Evolutionary conservation across 108 stramenopile genomes (phyloP), one percentile per base, ranked within the genome.

Genomic region (Pseudonitzschia delicatissima): DNA sequence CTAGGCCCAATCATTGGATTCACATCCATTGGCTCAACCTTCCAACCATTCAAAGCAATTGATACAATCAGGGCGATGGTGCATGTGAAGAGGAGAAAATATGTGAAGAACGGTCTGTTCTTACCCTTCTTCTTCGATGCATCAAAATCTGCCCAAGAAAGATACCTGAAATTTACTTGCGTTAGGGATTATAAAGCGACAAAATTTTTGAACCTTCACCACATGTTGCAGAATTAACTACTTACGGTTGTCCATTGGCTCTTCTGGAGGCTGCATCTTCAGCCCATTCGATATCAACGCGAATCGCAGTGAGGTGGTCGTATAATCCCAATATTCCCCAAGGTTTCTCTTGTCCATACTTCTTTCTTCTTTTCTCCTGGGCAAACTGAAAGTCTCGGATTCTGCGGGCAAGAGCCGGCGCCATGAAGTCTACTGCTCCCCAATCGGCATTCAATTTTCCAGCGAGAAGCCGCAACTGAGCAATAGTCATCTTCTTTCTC

Each of bases 311-410:
- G 62, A 93, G 69, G 66, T 90, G 89, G 62, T 88, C 82, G 66
- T 93, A 93, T 11, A 93, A 61, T 8, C 92, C 92, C 17, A 93
- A 57, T 48, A 93, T 93, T 28, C 92, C 89, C 86, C 87, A 93
- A 9, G 92, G 87, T 31, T 84, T 77, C 44, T 87, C 88, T 26
- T 89, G 77, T 15, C 94, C 89, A 65, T 90, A 88, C 17, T 73
- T 85, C 45, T 90, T 85, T 36, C 88, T 84, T 37, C 94, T 75
- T 66, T 92, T 92, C 50, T 87, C 77, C 57, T 92, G 94, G 2
- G 91, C 94, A 66, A 88, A 92, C 49, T 90, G 83, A 70, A 95
- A 95, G 67, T 95, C 94, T 37, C 94, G 66, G 33, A 95, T 76
- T 26, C 94, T 71, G 3, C 84, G 65, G 17, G 85, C 88, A 26